Base-by-base conservation (phyloP, 2,329 filamentous ascomycete species). In the Aspergillus texensis region DNA sequence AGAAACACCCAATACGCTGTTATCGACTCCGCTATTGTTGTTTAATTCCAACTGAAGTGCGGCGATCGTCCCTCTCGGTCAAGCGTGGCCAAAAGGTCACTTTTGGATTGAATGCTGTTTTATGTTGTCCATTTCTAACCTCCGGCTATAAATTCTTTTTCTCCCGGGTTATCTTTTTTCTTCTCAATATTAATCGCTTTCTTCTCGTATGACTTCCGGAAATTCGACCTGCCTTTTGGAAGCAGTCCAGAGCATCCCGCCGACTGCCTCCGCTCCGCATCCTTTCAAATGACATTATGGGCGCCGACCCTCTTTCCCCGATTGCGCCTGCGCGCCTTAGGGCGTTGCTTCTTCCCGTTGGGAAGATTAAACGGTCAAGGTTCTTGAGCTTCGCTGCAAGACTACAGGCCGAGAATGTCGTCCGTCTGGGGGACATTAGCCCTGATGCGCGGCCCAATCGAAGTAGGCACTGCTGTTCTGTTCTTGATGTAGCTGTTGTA, bases 251-350 rank as follows among this genome's bases (percentile, higher is more conserved):
- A 71, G 69, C 67, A 72, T 65, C 68, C 68, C 66, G 68, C 71
- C 70, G 70, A 76, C 72, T 73, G 71, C 64, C 70, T 75, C 66
- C 68, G 63, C 71, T 70, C 67, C 65, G 65, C 68, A 65, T 67
- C 65, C 64, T 65, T 70, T 71, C 77, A 75, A 71, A 84, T 83
- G 82, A 79, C 84, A 90, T 81, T 76, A 96, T 96, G 93, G 90
- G 87, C 82, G 86, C 91, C 81, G 94, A 97, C 84, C 89, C 92
- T 79, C 88, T 97, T 78, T 91, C 94, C 78, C 93, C 94, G 79
- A 89, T 94, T 82, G 91, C 94, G 79, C 93, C 93, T 77, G 94
- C 93, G 82, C 91, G 92, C 85, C 88, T 98, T 75, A 91, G 92
- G 82, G 92, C 91, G 67, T 87, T 97, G 71, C 86, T 97, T 64